These are phyloP conservation scores for Zea mays DNA, from an alignment of 176 grass and related monocot genomes.

Conservation along the genomic window DNA sequence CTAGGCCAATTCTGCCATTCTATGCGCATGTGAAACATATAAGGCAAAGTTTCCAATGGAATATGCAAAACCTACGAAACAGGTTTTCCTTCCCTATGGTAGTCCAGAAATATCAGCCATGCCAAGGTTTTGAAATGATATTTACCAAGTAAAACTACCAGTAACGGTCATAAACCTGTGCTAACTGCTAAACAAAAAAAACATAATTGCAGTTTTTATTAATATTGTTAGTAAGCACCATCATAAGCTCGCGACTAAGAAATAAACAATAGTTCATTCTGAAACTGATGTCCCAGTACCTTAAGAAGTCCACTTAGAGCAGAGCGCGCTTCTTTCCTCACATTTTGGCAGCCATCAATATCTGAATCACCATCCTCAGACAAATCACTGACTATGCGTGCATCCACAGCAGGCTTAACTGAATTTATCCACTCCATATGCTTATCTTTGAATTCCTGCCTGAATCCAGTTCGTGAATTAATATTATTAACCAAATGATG, in stretches of 20 bases:
- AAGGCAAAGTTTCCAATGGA: not conserved
- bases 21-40: not conserved
- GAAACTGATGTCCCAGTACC: constrained; percentile 45
- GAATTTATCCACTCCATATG: constrained; percentile 91
- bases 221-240: constrained; percentile 8
- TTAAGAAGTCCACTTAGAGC: constrained; percentile 80
- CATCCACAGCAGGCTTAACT: constrained; percentile 61
- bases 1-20: not conserved
- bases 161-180: constrained; percentile 2
- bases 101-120: not conserved
- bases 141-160: constrained; percentile 7
- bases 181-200: constrained; percentile 8
- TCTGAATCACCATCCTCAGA: constrained; percentile 41
- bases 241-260: constrained; percentile 1
- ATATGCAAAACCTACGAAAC: not conserved
- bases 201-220: not conserved
- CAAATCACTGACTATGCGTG: constrained; percentile 57
- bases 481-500: constrained; percentile 25
- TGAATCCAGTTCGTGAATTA: constrained; percentile 43
- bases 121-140: constrained; percentile 5
- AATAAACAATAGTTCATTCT: constrained; percentile 2
- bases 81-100: constrained; percentile 1
- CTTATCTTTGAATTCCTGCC: constrained; percentile 82
- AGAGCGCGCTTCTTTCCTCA: constrained; percentile 64
- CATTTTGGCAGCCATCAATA: constrained; percentile 51